Evolutionary conservation across 345 rosid species (phyloP).

Genomic region (Eucalyptus camaldulensis): DNA sequence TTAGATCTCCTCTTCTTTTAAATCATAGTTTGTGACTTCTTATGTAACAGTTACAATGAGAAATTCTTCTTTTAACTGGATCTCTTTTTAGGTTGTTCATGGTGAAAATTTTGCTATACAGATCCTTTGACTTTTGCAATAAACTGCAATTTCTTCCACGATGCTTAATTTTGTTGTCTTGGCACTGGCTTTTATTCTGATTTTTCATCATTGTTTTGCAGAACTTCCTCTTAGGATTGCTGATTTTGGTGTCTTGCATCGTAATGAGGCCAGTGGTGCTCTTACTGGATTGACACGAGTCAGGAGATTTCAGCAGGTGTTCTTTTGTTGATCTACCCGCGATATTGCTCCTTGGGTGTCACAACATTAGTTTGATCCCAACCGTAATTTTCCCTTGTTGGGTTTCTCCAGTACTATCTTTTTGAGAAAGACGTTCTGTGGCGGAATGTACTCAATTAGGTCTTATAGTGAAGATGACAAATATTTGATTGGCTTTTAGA

Average conservation of each 20-base stretch:
- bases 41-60: neutral
- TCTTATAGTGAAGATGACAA: neutral
- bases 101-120: neutral
- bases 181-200: neutral
- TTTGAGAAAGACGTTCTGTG: neutral
- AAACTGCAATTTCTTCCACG: neutral
- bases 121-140: neutral
- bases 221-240: conserved; percentile 93
- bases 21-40: neutral
- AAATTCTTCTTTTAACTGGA: neutral
- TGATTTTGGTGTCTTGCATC: conserved; percentile 95
- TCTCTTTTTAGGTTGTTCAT: neutral
- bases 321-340: neutral
- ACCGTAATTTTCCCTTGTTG: neutral
- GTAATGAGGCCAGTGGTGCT: conserved; percentile 97
- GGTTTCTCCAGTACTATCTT: neutral
- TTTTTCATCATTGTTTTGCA: conserved; percentile 9
- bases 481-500: neutral
- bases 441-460: neutral
- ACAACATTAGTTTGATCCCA: neutral
- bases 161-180: neutral
- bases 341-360: neutral
- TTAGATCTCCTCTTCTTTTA: neutral
- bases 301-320: conserved; percentile 97
- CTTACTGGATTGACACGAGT: conserved; percentile 94